Evolutionary conservation across 345 rosid species (phyloP), one percentile per base, ranked within the genome.

Genomic region (Limnanthes douglasii): DNA sequence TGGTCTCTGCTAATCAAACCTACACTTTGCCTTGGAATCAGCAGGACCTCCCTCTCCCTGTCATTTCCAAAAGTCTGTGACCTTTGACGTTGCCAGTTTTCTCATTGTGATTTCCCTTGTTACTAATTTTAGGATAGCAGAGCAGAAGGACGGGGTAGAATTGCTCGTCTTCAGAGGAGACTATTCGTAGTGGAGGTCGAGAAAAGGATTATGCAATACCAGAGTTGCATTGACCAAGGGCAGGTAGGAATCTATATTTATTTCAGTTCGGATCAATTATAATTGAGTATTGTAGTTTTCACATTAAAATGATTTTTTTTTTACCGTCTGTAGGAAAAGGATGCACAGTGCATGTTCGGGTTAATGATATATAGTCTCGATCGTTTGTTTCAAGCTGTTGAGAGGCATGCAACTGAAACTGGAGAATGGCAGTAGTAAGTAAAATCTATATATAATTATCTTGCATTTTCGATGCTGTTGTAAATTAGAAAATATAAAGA

Each of bases 131-230:
- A 88, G 97, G 97, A 83, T 50, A 60, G 78, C 37, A 79, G 39
- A 62, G 97, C 95, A 40, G 84, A 69, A 65, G 97, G 97, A 40
- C 67, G 90, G 51, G 97, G 97, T 42, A 79, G 77, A 65, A 51
- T 66, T 32, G 90, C 95, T 34, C 71, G 86, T 41, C 60, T 54
- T 7, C 86, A 76, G 23, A 83, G 97, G 66, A 83, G 95, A 60
- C 62, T 88, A 28, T 72, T 83, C 25, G 50, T 83, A 31, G 75
- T 66, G 50, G 95, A 83, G 57, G 70, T 88, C 22, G 93, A 88
- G 68, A 79, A 64, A 71, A 68, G 69, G 41, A 73, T 88, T 41
- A 58, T 72, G 77, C 78, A 72, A 55, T 73, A 70, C 61, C 97
- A 88, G 45, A 59, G 44, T 55, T 83, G 43, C 34, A 18, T 74